Conservation (phyloP, 495 filamentous ascomycete genomes). For the Pyronema domesticum region DNA sequence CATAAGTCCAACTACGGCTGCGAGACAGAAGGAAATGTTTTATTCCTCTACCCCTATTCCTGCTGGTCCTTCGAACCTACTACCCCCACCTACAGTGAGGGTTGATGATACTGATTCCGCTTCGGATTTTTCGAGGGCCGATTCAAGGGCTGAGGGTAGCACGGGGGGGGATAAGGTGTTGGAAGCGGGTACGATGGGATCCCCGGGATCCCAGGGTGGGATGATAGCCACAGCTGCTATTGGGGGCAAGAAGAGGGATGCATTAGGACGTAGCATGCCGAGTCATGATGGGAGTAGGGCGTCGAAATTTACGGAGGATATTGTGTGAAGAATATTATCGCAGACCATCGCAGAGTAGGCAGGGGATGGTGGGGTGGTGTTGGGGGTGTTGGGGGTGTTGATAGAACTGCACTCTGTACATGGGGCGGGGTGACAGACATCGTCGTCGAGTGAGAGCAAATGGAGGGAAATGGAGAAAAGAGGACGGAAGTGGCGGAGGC, state of each 20-base stretch:
- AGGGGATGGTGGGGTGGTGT: too few relatives aligned
- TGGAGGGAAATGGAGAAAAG: not conserved
- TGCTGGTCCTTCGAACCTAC: too few relatives aligned
- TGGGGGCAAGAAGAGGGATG: constrained; percentile 17
- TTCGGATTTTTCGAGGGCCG: too few relatives aligned
- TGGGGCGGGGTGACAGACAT: too few relatives aligned
- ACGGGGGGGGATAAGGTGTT: not conserved
- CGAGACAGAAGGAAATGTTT: not conserved
- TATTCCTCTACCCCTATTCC: constrained; percentile 2
- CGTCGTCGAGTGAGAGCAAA: too few relatives aligned
- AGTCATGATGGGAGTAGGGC: constrained; percentile 24
- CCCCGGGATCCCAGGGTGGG: constrained; percentile 5
- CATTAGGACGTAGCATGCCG: constrained; percentile 21
- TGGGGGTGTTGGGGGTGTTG: too few relatives aligned
- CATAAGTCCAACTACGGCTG: constrained; percentile 10
- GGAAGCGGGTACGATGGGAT: constrained; percentile 9
- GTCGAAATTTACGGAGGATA: constrained; percentile 24
- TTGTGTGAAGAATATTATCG: constrained; percentile 12
- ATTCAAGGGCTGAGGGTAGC: too few relatives aligned
- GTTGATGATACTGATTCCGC: too few relatives aligned
- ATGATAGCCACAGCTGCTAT: constrained; percentile 9
- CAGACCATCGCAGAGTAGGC: too few relatives aligned
- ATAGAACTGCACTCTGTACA: too few relatives aligned
- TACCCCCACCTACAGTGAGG: too few relatives aligned
- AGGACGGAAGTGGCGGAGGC: not conserved